A percentile compares a stretch with the other conserved stretches of the same genome.
These are phyloP conservation scores for Vickermania spadyakhi DNA, from an alignment of 208 protist species.

Conservation along the genomic window DNA sequence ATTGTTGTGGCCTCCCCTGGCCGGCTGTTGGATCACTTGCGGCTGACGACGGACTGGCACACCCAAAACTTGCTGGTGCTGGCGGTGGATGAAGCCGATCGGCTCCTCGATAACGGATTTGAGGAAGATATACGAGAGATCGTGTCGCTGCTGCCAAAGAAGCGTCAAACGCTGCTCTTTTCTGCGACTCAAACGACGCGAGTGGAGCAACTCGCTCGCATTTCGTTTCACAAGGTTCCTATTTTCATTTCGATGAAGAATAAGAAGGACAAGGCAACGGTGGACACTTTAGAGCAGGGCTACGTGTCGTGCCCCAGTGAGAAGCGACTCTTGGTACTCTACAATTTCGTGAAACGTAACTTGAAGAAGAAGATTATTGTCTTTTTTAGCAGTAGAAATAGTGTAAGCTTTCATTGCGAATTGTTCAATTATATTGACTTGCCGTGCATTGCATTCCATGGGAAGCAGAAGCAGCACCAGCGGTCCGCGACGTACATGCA, in stretches of 20 bases:
- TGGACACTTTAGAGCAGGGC: conserved; percentile 95
- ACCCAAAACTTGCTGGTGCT: conserved; percentile 96
- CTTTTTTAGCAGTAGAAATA: conserved; percentile 97
- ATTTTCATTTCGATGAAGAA: conserved; percentile 96
- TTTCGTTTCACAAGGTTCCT: conserved; percentile 92
- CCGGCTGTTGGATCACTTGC: conserved; percentile 97
- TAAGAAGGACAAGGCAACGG: conserved; percentile 87
- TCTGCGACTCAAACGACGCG: conserved; percentile 98
- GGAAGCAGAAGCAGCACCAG: conserved; percentile 99
- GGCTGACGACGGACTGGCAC: conserved; percentile 96
- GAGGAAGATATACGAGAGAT: conserved; percentile 99
- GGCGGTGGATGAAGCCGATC: conserved; percentile 99
- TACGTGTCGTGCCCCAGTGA: conserved; percentile 96
- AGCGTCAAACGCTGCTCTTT: conserved; percentile 98
- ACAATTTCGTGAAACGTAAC: conserved; percentile 99
- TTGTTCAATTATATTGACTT: conserved; percentile 99
- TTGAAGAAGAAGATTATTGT: conserved; percentile 98
- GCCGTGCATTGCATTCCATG: conserved; percentile 98
- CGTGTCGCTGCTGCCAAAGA: conserved; percentile 94
- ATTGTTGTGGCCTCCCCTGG: conserved; percentile 89
- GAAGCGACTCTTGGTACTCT: conserved; percentile 96
- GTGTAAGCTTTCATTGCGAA: conserved; percentile 98
- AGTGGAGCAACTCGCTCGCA: conserved; percentile 93
- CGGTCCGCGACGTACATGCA: conserved; percentile 99
- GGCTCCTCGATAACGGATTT: conserved; percentile 97